Evolutionary conservation across 352 stramenopile genomes (phyloP), one percentile per base, ranked within the genome.

Genomic region (Globisporangium splendens): DNA sequence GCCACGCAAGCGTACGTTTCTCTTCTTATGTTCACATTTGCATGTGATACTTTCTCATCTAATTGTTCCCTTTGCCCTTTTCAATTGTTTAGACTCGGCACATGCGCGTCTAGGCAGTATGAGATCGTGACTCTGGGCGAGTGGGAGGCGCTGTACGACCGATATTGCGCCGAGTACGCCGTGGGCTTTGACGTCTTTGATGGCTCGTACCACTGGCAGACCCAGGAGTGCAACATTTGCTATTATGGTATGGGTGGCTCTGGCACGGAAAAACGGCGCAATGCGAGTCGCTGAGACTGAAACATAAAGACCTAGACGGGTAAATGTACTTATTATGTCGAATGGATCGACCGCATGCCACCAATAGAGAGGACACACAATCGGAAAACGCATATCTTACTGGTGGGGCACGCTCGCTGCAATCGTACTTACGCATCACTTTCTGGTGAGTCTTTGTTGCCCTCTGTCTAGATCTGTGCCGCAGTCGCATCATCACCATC

Each of bases 201-300:
- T 33, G 86, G 86, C 1, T 81, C 83, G n/a, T 93, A 87, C 61
- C 79, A 93, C 66, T 95, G 86, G 86, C 71, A 76, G 42, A 91
- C 83, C 35, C 75, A 77, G 13, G 80, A 93, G 61, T 95, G 86
- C 59, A 61, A 88, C 31, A 70, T 89, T 12, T 95, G 86, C 66
- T 81, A 91, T 53, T 93, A 89, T 51, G 80, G 78, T 11, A 91
- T 92, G 68, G 68, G 52, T 18, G 42, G 64, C 18, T 71, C 61
- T 0, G 71, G 73, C 17, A 55, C 70, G 1, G 71, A 77, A 43
- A 56, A 79, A 41, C 79, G 70, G 44, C 79, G 70, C 18, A 89
- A 88, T 63, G 69, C 72, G 33, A 75, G 63, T 17, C 66, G 72
- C 22, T 82, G 47, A 59, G 20, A 33, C 15, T 14, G 3, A 51